Conservation (phyloP, 495 filamentous ascomycete genomes). For the Evansstolkia leycettana region DNA sequence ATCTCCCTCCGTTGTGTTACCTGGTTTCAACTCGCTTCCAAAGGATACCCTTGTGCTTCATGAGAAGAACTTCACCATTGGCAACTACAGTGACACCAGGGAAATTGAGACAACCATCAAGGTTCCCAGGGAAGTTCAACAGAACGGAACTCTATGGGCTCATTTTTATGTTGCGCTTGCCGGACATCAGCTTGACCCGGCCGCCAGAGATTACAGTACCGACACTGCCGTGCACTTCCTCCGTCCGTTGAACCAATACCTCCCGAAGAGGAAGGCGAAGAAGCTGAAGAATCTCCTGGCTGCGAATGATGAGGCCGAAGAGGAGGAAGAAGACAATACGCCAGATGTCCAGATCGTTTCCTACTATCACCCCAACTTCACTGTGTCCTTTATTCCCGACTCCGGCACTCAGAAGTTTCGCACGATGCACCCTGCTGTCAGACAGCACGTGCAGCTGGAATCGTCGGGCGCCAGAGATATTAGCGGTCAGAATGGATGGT, state of each 20-base stretch:
- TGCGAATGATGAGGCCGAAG: conserved; percentile 38
- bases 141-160: conserved; percentile 87
- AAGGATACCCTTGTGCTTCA: conserved; percentile 51
- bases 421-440: conserved; percentile 59
- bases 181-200: conserved; percentile 65
- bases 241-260: conserved; percentile 76
- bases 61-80: conserved; percentile 72
- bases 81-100: conserved; percentile 68
- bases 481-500: conserved; percentile 86
- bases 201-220: conserved; percentile 54
- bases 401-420: conserved; percentile 52
- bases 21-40: conserved; percentile 47
- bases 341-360: conserved; percentile 53
- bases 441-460: conserved; percentile 70
- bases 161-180: conserved; percentile 80
- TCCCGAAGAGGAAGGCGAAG: conserved; percentile 77
- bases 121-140: conserved; percentile 69
- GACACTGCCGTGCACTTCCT: conserved; percentile 69
- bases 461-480: conserved; percentile 59
- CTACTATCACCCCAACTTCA: conserved; percentile 94
- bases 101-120: conserved; percentile 64
- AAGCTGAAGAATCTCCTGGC: conserved; percentile 86
- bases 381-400: conserved; percentile 76
- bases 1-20: conserved; percentile 57
- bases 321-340: conserved; percentile 39